These are phyloP conservation scores for Hypoxylon sp. DNA, from an alignment of 2,329 filamentous ascomycete species.

Conservation along the genomic window DNA sequence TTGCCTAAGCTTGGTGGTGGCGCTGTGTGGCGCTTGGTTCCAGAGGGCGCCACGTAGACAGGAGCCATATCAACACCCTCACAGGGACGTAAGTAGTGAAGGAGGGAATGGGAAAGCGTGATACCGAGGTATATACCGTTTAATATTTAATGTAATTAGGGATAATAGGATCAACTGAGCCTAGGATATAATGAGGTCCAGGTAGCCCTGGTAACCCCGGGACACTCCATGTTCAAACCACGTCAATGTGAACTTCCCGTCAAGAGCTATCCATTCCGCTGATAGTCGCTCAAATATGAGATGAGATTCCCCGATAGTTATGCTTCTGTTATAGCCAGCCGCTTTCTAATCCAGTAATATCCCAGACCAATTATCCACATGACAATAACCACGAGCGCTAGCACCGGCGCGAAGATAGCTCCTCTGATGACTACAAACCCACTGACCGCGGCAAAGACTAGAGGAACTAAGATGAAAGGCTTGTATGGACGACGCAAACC, in stretches of 20 bases:
- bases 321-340: conserved; percentile 23
- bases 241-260: background rate
- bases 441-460: conserved; percentile 70
- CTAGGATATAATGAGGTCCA: background rate
- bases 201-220: too few relatives aligned
- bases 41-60: background rate
- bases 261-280: background rate
- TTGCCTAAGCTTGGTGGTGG: background rate
- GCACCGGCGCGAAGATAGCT: conserved; percentile 70
- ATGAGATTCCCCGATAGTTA: conserved; percentile 5
- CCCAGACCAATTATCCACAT: conserved; percentile 66
- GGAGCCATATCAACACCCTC: background rate
- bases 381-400: conserved; percentile 65
- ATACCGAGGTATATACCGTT: background rate
- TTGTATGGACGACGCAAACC: conserved; percentile 69
- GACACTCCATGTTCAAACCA: too few relatives aligned
- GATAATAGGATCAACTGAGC: background rate
- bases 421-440: conserved; percentile 72
- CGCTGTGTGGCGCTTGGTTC: background rate
- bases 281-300: background rate
- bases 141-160: conserved; percentile 7
- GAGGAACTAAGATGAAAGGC: conserved; percentile 65
- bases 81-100: background rate
- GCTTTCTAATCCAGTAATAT: conserved; percentile 57
- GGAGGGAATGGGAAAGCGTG: too few relatives aligned